Evolutionary conservation across 352 stramenopile genomes (phyloP), one percentile per base, ranked within the genome.

Genomic region (Plasmopara viticola): DNA sequence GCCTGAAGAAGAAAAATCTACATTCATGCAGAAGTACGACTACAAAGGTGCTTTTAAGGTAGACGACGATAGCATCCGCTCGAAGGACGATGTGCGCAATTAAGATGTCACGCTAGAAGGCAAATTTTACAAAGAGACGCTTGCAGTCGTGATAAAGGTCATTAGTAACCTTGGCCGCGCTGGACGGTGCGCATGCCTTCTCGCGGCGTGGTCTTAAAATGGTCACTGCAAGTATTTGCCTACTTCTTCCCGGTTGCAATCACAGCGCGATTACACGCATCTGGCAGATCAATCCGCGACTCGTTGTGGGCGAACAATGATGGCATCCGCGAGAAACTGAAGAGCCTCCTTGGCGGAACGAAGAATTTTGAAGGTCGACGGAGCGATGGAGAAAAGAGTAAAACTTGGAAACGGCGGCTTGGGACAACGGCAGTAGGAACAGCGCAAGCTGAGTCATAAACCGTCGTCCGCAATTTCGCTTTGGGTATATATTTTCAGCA

Each of bases 11-110:
- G 94, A 94, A 62, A 96, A 96, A 66, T 85, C 86, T 47, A 97
- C 94, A 55, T 98, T 98, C 68, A 84, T 98, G 73, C 96, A 98
- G 59, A 97, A 98, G 51, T 99, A 98, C 64, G 97, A 98, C 69
- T 96, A 99, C 74, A 97, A 98, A 61, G 96, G 96, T 38, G 95
- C 92, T 0, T 99, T 98, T 53, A 99, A 98, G 64, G 95, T 98
- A 77, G 95, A 98, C 56, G 91, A 98, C 14, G 72, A 91, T 37
- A 97, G 93, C 49, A 70, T 97, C 18, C 62, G 76, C 37, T 75
- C 85, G 17, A 86, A 94, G 50, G 63, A 90, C 55, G 94, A 98
- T 62, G 87, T 98, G 18, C 90, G 94, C 28, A 84, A 87, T 44
- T 86, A 87, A 35, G 95, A 97, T 56, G 88, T 89, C 9, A 98